Evolutionary conservation across 2,329 filamentous ascomycete species (phyloP).

Genomic region (Chaetomiaceae sp.): DNA sequence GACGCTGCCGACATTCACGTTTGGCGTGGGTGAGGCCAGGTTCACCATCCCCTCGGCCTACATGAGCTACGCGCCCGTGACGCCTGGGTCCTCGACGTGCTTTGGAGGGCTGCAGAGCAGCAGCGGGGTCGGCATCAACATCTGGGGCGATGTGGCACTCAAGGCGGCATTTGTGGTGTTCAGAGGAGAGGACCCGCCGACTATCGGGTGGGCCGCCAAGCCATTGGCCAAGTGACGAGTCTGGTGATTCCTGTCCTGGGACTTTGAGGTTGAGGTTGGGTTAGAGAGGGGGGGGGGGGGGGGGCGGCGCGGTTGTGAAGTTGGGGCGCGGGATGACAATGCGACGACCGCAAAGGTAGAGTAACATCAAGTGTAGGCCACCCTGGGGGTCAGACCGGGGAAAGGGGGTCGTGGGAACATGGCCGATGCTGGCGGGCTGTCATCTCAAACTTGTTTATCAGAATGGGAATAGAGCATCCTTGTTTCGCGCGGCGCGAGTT

Average conservation of each 20-base stretch:
- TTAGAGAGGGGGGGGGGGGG: no score
- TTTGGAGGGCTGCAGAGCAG: slow-evolving; percentile 59
- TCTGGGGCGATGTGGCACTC: slow-evolving; percentile 27
- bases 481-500: no score
- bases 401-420: no score
- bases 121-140: slow-evolving; percentile 24
- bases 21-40: slow-evolving; percentile 42
- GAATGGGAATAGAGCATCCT: no score
- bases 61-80: slow-evolving; percentile 32
- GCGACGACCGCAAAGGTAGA: no score
- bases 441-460: no score
- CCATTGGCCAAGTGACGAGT: slow-evolving; percentile 8
- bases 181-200: slow-evolving; percentile 20
- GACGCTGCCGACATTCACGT: slow-evolving; percentile 44
- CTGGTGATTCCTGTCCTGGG: background rate
- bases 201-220: slow-evolving; percentile 26
- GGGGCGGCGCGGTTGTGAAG: no score
- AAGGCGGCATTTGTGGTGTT: slow-evolving; percentile 28
- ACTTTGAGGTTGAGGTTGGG: no score
- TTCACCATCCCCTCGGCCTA: slow-evolving; percentile 45
- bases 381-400: no score
- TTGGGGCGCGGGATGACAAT: no score
- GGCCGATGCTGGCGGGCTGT: no score
- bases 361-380: no score
- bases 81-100: slow-evolving; percentile 39